Evolutionary conservation across 2,329 filamentous ascomycete genomes (phyloP), one percentile per base, ranked within the genome.

Genomic region (Penicillium griseofulvum): DNA sequence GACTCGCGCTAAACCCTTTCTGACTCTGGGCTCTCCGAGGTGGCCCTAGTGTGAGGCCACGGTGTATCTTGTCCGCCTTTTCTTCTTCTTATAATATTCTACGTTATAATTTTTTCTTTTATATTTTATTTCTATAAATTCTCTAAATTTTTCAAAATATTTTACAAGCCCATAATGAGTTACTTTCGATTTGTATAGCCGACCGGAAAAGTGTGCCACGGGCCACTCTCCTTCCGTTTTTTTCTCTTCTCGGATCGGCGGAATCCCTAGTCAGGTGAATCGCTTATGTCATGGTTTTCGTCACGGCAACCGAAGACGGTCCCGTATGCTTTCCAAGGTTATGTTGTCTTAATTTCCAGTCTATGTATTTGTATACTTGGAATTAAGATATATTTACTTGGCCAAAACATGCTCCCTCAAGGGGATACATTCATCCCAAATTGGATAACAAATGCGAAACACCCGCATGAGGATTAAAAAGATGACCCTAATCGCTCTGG

Each of bases 1-100:
- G 65, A 68, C 67, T 69, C 60, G 60, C 69, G 68, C 71, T 74
- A 74, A 70, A 66, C 71, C 69, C 63, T 63, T 68, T 74, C 68
- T 71, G 69, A 72, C 52, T 39, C 70, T 65, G 69, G 68, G 63
- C 65, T 66, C 68, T 74, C 71, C 72, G 71, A 72, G 66, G 70
- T 67, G 67, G 70, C 71, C 70, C 70, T 72, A 70, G 67, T 70
- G 65, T 59, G 62, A 57, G 63, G 63, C 61, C 61, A 66, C 65
- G 52, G 51, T 55, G 60, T 60, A 45, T 51, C 55, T 54, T 39
- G 31, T 47, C 19, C 19, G 17, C 19, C 11, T 48, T 39, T 53
- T 22, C 2, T 55, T 41, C 3, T 33, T 24, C 17, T 37, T 39
- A 43, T n/a, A 19, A 26, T 26, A 5, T 14, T 34, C 19, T 17